Evolutionary conservation across 257 asterid species (phyloP), one percentile per base, ranked within the genome.

Genomic region (Paulownia fortunei): DNA sequence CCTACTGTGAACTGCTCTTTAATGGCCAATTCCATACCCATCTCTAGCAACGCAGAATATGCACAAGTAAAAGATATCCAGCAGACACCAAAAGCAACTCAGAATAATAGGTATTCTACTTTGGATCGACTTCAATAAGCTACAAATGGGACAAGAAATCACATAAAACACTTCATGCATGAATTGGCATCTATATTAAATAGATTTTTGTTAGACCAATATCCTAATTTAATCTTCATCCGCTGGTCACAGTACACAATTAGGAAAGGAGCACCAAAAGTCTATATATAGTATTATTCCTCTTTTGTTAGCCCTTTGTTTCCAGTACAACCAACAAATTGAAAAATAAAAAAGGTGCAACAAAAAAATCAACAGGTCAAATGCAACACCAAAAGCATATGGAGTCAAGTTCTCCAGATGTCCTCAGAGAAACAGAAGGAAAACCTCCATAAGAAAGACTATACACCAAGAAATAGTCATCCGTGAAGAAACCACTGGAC

Each of bases 1-100:
- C 78, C 49, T 21, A 42, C 39, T 65, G 18, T 65, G 44, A 58
- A 79, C 69, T 79, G 76, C 46, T 81, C 46, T 59, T 59, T 32
- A 75, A 18, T 42, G 44, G 55, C 69, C 63, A 55, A 21, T 27
- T 62, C 76, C 32, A 63, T 16, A 18, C 73, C 23, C 19, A 30
- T 63, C 68, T 49, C 82, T 7, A 41, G 52, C 60, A 70, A 23
- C 36, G 67, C 21, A 67, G 47, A 73, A 60, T 59, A 52, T 51
- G 41, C 80, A 47, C 64, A 46, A 60, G 65, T 3, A 37, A 47
- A 72, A 52, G 27, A 66, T 21, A 74, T 47, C 27, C 23, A 16
- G 65, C 34, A 61, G 47, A 52, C 47, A 72, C 73, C 74, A 69
- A 42, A 51, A 75, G 23, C 24, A 73, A 64, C 82, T 65, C 47